phyloP scores from a whole-genome alignment of 805 yeast species.

The Teunomyces pallodes region DNA sequence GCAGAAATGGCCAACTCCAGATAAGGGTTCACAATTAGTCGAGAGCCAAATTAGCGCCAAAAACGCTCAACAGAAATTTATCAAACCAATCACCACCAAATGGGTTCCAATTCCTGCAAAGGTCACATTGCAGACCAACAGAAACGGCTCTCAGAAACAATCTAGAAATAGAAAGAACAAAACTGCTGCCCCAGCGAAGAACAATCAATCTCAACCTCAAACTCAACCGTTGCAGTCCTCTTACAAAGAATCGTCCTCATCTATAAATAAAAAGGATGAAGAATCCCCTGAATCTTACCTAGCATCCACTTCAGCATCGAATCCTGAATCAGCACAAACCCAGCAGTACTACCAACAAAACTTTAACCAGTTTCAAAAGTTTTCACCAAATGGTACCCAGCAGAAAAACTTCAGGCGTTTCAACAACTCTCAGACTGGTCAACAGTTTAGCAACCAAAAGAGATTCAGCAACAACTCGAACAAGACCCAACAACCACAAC shows the following conservation, averaged over 20 bases:
- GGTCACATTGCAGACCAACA: conserved; percentile 38
- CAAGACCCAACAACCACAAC: conserved; percentile 14
- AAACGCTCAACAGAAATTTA: conserved; percentile 29
- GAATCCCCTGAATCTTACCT: conserved; percentile 4
- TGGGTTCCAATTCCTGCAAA: conserved; percentile 47
- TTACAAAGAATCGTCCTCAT: conserved; percentile 3
- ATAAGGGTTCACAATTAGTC: conserved; percentile 17
- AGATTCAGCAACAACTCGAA: conserved; percentile 15
- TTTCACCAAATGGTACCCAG: conserved; percentile 10
- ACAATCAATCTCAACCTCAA: conserved; percentile 6
- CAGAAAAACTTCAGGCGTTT: conserved; percentile 29
- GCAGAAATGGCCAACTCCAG: conserved; percentile 45
- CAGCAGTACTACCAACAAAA: conserved; percentile 9
- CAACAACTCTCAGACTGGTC: conserved; percentile 20
- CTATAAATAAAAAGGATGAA: conserved; percentile 10
- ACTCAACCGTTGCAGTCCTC: neutral
- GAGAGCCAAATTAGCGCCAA: conserved; percentile 12
- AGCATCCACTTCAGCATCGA: conserved; percentile 1
- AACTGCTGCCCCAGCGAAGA: conserved; percentile 19
- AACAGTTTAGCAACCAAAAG: conserved; percentile 14
- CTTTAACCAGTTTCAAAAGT: conserved; percentile 13
- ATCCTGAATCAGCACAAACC: conserved; percentile 6
- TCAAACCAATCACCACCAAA: conserved; percentile 41
- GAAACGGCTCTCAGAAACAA: conserved; percentile 22
- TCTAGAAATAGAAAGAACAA: conserved; percentile 27